Percentiles rank a stretch among this genome's conserved stretches.
Evolutionary conservation across 345 rosid species (phyloP).

Genomic region (Microthlaspi erraticum): DNA sequence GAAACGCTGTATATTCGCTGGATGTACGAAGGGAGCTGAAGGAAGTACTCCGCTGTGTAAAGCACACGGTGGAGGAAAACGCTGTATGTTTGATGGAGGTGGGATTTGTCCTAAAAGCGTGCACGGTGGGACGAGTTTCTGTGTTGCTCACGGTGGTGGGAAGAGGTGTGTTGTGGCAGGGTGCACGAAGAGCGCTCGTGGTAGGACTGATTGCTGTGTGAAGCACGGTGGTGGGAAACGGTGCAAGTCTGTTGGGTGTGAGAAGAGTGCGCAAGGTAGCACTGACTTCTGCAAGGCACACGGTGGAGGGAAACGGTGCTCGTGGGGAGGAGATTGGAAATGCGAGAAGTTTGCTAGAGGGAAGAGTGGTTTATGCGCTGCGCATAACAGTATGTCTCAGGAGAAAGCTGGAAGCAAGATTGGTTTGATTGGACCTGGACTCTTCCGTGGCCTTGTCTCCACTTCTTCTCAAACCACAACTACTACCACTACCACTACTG

Average conservation of each 20-base stretch:
- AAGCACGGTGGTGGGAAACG: constrained; percentile 95
- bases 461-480: constrained; percentile 56
- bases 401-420: constrained; percentile 53
- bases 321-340: constrained; percentile 70
- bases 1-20: constrained; percentile 85
- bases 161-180: constrained; percentile 86
- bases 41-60: constrained; percentile 96
- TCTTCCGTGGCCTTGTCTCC: constrained; percentile 89
- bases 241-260: constrained; percentile 67
- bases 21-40: constrained; percentile 94
- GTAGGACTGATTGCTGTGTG: constrained; percentile 92
- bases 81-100: constrained; percentile 89
- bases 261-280: constrained; percentile 98
- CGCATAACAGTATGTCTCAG: constrained; percentile 76
- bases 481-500: constrained; percentile 46
- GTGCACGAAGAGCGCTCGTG: constrained; percentile 96
- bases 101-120: constrained; percentile 97
- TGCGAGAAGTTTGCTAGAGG: constrained; percentile 98
- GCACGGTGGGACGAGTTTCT: constrained; percentile 91
- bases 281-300: constrained; percentile 97
- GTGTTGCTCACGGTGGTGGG: constrained; percentile 98
- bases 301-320: constrained; percentile 92
- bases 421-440: constrained; percentile 76
- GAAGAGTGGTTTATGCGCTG: constrained; percentile 90
- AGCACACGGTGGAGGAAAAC: constrained; percentile 97